Conservation (phyloP, 2,329 filamentous ascomycete species). For the Claviceps purpurea region DNA sequence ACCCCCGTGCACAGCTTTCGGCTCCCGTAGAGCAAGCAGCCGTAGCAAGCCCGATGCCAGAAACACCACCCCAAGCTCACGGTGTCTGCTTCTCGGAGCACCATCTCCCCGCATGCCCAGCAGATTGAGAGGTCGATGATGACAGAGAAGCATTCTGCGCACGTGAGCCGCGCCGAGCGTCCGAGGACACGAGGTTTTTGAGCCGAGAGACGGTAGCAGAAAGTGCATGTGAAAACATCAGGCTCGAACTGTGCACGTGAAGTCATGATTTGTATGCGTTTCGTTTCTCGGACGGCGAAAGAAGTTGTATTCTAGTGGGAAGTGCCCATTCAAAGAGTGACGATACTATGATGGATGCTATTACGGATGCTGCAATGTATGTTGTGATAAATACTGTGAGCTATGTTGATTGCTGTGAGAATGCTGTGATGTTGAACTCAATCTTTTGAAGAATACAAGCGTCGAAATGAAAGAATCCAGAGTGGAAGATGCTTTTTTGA, state of each 20-base stretch:
- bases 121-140: conserved; percentile 41
- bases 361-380: no score
- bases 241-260: neutral
- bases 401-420: no score
- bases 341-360: neutral
- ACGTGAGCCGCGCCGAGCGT: conserved; percentile 33
- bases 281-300: neutral
- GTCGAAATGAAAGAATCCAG: no score
- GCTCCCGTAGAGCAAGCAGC: conserved; percentile 39
- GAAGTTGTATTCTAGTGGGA: neutral
- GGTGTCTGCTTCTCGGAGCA: conserved; percentile 39
- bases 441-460: no score
- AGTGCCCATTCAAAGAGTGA: neutral
- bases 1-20: conserved; percentile 23
- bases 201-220: conserved; percentile 34
- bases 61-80: conserved; percentile 49
- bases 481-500: no score
- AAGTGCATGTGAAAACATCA: conserved; percentile 37
- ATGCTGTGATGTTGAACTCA: no score
- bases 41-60: conserved; percentile 44
- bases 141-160: conserved; percentile 30
- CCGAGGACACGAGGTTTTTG: conserved; percentile 29
- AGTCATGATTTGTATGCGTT: neutral
- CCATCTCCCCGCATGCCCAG: conserved; percentile 43
- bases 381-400: no score